A percentile compares a stretch with the other conserved stretches of the same genome.
phyloP scores from a whole-genome alignment of 164 flowering plant genomes.

The Liquidambar formosana region DNA sequence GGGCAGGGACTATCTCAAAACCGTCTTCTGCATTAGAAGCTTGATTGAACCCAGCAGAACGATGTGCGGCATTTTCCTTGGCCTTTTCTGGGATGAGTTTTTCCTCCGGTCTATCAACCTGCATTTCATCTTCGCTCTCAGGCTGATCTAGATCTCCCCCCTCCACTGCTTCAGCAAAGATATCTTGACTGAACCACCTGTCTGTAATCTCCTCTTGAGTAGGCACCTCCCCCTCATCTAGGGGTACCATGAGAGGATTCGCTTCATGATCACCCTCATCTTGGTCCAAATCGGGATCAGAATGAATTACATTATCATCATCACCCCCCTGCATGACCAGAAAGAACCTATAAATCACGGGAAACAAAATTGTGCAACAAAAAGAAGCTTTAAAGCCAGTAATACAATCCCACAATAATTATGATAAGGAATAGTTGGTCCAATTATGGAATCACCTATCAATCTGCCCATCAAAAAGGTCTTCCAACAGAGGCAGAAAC shows the following conservation, averaged over 20 bases:
- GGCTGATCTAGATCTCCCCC: constrained; percentile 42
- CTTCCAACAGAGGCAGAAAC: too few species aligned
- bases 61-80: constrained; percentile 18
- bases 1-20: constrained; percentile 89
- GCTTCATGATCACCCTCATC: constrained; percentile 52
- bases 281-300: constrained; percentile 72
- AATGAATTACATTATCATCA: constrained; percentile 34
- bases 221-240: constrained; percentile 50
- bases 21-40: constrained; percentile 45
- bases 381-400: not conserved
- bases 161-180: constrained; percentile 68
- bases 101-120: constrained; percentile 31
- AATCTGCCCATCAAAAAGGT: too few species aligned
- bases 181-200: constrained; percentile 89
- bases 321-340: constrained; percentile 43
- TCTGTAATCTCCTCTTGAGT: constrained; percentile 67
- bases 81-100: constrained; percentile 23
- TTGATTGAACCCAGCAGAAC: constrained; percentile 8
- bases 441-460: too few species aligned
- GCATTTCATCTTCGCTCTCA: constrained; percentile 75
- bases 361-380: not conserved
- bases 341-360: not conserved
- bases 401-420: too few species aligned
- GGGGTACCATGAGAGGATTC: constrained; percentile 83
- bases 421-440: too few species aligned